Evolutionary conservation across 2,329 filamentous ascomycete species (phyloP).

Genomic region (Penicillium italicum): DNA sequence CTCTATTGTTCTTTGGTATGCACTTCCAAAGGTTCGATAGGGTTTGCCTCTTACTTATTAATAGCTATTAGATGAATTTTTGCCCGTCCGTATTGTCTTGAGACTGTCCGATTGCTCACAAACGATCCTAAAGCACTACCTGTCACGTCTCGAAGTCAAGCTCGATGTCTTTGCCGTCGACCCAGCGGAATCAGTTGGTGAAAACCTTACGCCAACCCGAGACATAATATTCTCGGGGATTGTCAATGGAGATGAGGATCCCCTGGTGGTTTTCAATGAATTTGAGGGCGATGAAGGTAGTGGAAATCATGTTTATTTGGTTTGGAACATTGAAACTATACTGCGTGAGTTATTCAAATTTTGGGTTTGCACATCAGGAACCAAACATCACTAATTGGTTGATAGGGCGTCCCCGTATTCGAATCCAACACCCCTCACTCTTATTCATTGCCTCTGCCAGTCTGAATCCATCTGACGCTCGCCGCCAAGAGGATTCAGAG

Average conservation of each 20-base stretch:
- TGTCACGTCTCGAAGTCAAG: constrained; percentile 49
- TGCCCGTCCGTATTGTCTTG: constrained; percentile 51
- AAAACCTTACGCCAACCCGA: constrained; percentile 35
- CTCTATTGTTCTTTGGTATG: constrained; percentile 52
- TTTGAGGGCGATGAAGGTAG: constrained; percentile 38
- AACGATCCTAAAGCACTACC: constrained; percentile 45
- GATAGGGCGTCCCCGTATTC: constrained; percentile 46
- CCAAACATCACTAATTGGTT: not conserved
- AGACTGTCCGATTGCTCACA: constrained; percentile 51
- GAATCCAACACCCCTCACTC: constrained; percentile 55
- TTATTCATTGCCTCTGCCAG: constrained; percentile 52
- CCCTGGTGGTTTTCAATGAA: constrained; percentile 45
- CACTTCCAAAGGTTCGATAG: not conserved
- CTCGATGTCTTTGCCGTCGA: constrained; percentile 50
- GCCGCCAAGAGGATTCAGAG: constrained; percentile 37
- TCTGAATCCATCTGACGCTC: constrained; percentile 43
- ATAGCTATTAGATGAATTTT: constrained; percentile 52
- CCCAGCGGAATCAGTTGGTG: constrained; percentile 41
- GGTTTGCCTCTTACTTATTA: constrained; percentile 48
- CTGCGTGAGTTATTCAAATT: constrained; percentile 33
- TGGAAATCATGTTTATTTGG: constrained; percentile 41
- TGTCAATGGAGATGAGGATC: constrained; percentile 40
- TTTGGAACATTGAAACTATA: constrained; percentile 45
- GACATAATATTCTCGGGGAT: constrained; percentile 45
- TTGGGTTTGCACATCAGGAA: not conserved